Evolutionary conservation across 2,329 filamentous ascomycete genomes (phyloP), one percentile per base, ranked within the genome.

Genomic region (Fusarium haematococcum): DNA sequence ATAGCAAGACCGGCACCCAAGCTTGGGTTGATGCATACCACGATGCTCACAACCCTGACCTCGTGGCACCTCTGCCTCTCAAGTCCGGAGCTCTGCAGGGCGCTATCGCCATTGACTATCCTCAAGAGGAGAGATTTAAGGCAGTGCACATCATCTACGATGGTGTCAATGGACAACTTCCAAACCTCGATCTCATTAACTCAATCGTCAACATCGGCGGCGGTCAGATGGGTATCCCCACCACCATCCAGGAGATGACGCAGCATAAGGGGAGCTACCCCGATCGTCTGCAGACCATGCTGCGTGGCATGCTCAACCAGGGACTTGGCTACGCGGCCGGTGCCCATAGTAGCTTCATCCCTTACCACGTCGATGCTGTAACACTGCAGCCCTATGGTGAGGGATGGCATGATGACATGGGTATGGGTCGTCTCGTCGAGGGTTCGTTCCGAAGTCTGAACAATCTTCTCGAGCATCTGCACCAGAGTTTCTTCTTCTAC

Each of bases 401-500:
- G 48, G 97, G 97, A 35, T 98, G 95, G 95, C 95, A 98, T 80
- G 97, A 99, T 81, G 97, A 98, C 84, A 98, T 98, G 94, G 94
- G 93, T 11, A 91, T 99, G 80, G 97, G 97, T 7, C 89, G 95
- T 64, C 92, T 95, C 0, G 88, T 98, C 6, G 97, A 99, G 84
- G 95, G 95, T 78, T 90, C 97, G 4, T 97, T 97, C 82, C 90
- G 97, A 78, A 98, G 95, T 81, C 86, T 99, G 83, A 99, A 99
- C 85, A 99, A 99, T 80, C 85, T 99, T 68, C 89, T 99, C 35
- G 97, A 99, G 84, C 95, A 99, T 81, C 88, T 99, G 70, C 97
- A 99, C 81, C 97, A 99, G 85, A 98, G 95, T 82, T 99, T 99
- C 87, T 99, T 99, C 89, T 98, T 99, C 85, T 99, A 99, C 82